Conservation (phyloP, 306 rosid genomes). For the Dalbergia oliveri region DNA sequence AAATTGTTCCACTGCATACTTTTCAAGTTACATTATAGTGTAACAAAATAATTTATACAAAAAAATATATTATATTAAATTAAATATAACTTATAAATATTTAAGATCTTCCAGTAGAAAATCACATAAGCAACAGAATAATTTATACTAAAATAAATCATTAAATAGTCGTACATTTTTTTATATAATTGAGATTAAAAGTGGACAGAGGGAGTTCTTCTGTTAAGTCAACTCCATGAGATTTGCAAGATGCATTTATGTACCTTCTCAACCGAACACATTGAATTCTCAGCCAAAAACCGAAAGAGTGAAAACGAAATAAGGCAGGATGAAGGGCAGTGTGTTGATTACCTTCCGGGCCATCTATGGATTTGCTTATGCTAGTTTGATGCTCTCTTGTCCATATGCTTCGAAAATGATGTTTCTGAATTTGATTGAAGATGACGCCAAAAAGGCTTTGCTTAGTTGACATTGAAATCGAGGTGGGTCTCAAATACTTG, state of each 20-base stretch:
- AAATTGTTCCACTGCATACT: too few relatives aligned
- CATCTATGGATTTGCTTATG: constrained; percentile 33
- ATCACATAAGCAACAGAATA: too few relatives aligned
- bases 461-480: constrained; percentile 22
- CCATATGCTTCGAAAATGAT: constrained; percentile 36
- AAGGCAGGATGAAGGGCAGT: background rate
- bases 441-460: constrained; percentile 29
- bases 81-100: too few relatives aligned
- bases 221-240: constrained; percentile 7
- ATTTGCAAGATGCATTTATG: constrained; percentile 14
- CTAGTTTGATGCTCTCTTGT: constrained; percentile 12
- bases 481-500: constrained; percentile 27
- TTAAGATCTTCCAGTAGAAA: too few relatives aligned
- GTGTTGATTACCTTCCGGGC: constrained; percentile 1
- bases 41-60: too few relatives aligned
- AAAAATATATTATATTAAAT: too few relatives aligned
- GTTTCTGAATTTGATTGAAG: constrained; percentile 13
- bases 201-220: too few relatives aligned
- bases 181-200: too few relatives aligned
- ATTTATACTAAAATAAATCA: too few relatives aligned
- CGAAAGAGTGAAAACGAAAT: background rate
- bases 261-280: constrained; percentile 21
- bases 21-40: too few relatives aligned
- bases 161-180: too few relatives aligned
- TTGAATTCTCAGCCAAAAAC: constrained; percentile 28